These are phyloP conservation scores for Pyrenophora tritici-repentis DNA, from an alignment of 2,329 filamentous ascomycete genomes.

Conservation along the genomic window DNA sequence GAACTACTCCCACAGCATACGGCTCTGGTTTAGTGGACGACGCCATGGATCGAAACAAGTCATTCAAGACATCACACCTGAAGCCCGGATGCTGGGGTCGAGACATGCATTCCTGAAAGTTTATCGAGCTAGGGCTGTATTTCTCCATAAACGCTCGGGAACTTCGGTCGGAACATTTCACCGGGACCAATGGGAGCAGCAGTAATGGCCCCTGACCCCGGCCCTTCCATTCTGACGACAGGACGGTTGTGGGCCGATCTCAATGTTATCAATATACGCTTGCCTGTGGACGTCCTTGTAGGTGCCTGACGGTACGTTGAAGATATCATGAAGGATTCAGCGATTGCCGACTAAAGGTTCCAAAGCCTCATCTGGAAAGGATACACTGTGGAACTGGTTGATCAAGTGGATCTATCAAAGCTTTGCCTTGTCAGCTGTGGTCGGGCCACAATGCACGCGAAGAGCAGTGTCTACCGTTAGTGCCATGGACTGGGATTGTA, in stretches of 20 bases:
- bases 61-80: slow-evolving; percentile 2
- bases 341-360: background rate
- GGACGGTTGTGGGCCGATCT: slow-evolving; percentile 6
- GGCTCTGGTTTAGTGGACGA: slow-evolving; percentile 13
- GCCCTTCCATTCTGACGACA: slow-evolving; percentile 1
- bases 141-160: slow-evolving; percentile 4
- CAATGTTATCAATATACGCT: background rate
- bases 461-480: background rate
- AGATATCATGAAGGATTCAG: background rate
- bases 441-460: background rate
- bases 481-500: background rate
- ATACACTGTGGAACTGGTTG: background rate
- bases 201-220: background rate
- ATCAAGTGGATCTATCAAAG: background rate
- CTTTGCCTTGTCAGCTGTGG: background rate
- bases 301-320: background rate
- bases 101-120: slow-evolving; percentile 5
- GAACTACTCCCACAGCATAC: slow-evolving; percentile 13
- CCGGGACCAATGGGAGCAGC: slow-evolving; percentile 8
- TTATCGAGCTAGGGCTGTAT: slow-evolving; percentile 7
- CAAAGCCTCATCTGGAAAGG: background rate
- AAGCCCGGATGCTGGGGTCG: slow-evolving; percentile 2
- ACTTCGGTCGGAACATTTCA: slow-evolving; percentile 4
- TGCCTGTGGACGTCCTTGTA: background rate
- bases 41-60: slow-evolving; percentile 10